phyloP scores from a whole-genome alignment of 1,284 basidiomycete genomes.

The Rhodofomes roseus region DNA sequence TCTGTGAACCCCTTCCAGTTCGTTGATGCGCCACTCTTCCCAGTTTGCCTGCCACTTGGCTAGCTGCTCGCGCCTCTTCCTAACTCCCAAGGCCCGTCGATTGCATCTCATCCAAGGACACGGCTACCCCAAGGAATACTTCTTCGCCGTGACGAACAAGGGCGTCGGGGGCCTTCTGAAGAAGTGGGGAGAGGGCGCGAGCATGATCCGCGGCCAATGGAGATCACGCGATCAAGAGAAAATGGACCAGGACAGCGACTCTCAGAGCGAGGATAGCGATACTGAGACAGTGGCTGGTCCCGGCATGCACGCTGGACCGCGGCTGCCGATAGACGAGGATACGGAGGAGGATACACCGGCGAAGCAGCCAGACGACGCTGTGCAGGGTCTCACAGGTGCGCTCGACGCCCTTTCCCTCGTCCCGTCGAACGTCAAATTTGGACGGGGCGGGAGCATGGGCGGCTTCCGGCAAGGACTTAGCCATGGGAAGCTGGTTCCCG shows the following conservation, averaged over 20 bases:
- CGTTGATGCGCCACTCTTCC: background rate
- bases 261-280: constrained; percentile 28
- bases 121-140: constrained; percentile 82
- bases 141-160: constrained; percentile 86
- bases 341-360: background rate
- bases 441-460: constrained; percentile 46
- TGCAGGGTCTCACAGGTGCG: constrained; percentile 43
- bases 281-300: constrained; percentile 10
- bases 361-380: constrained; percentile 15
- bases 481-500: background rate
- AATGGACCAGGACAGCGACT: constrained; percentile 12
- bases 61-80: constrained; percentile 63
- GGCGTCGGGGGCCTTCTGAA: constrained; percentile 75
- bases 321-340: constrained; percentile 11
- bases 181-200: constrained; percentile 77
- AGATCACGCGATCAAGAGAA: constrained; percentile 40
- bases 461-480: constrained; percentile 5
- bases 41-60: constrained; percentile 82
- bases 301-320: constrained; percentile 10
- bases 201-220: constrained; percentile 70
- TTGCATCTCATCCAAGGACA: constrained; percentile 82
- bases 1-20: no score
- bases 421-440: constrained; percentile 65
- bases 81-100: constrained; percentile 73
- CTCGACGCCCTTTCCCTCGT: constrained; percentile 65